These are phyloP conservation scores for Solanum chmielewskii DNA, from an alignment of 257 asterid genomes.

Conservation along the genomic window DNA sequence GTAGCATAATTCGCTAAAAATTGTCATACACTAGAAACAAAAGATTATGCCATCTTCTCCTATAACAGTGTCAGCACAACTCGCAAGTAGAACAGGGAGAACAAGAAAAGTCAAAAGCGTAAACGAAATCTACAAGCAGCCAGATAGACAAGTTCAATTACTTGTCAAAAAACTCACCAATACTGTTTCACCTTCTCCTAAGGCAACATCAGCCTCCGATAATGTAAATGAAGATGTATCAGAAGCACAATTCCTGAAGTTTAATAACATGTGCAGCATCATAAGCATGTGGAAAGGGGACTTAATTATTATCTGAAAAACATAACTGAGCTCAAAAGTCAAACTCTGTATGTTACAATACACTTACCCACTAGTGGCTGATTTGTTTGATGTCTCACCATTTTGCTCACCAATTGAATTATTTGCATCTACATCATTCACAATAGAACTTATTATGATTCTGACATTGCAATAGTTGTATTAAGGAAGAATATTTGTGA, in stretches of 20 bases:
- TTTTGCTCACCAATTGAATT: slow-evolving; percentile 33
- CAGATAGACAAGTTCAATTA: neutral
- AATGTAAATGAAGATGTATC: slow-evolving; percentile 45
- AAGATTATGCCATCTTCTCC: neutral
- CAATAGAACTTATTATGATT: slow-evolving; percentile 4
- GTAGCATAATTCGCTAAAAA: neutral
- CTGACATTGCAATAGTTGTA: neutral
- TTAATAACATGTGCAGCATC: slow-evolving; percentile 8
- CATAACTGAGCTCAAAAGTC: neutral
- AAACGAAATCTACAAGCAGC: neutral
- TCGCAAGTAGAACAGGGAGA: neutral
- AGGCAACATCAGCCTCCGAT: slow-evolving; percentile 61
- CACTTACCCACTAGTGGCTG: slow-evolving; percentile 48
- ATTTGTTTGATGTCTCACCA: slow-evolving; percentile 32
- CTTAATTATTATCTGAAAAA: neutral
- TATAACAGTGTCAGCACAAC: neutral
- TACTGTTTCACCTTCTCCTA: slow-evolving; percentile 60
- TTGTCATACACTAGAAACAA: neutral
- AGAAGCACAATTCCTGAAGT: slow-evolving; percentile 44
- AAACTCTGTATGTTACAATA: neutral
- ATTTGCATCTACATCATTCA: slow-evolving; percentile 37
- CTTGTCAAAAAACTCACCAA: slow-evolving; percentile 41
- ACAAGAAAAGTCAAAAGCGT: neutral
- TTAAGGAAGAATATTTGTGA: neutral
- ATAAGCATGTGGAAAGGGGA: neutral